Evolutionary conservation across 192 early-diverging fungal genomes (phyloP).

Genomic region (Jimgerdemannia flammicorona): DNA sequence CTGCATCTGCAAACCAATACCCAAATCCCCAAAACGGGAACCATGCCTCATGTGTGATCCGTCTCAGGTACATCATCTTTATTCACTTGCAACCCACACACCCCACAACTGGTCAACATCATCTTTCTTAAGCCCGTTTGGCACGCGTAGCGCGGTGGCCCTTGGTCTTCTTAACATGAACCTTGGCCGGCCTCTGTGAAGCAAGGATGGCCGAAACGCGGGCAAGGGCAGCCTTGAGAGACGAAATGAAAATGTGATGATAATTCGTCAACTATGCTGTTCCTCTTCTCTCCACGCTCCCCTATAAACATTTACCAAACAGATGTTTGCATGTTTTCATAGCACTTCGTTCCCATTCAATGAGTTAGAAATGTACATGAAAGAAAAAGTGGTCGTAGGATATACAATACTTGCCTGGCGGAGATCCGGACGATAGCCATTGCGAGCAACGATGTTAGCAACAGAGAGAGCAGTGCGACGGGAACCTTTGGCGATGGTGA

Average conservation of each 20-base stretch:
- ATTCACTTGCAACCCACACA: too few species aligned
- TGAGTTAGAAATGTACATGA: background rate
- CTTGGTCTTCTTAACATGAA: conserved; percentile 54
- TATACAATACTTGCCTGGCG: conserved; percentile 39
- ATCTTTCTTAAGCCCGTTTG: conserved; percentile 33
- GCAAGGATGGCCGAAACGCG: conserved; percentile 64
- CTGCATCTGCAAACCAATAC: too few species aligned
- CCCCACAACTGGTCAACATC: too few species aligned
- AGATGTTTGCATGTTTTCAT: too few species aligned
- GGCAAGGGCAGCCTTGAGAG: conserved; percentile 64
- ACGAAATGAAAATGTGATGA: background rate
- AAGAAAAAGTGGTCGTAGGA: background rate
- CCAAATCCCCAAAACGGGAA: too few species aligned
- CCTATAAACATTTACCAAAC: background rate
- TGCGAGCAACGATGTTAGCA: conserved; percentile 54
- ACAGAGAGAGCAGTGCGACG: conserved; percentile 64
- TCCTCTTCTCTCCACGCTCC: too few species aligned
- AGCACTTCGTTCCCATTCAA: too few species aligned
- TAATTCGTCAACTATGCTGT: background rate
- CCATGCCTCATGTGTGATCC: too few species aligned
- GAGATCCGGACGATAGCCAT: conserved; percentile 70
- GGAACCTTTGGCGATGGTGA: conserved; percentile 55
- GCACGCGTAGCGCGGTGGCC: conserved; percentile 41
- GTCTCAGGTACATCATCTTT: too few species aligned
- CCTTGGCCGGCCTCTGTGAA: conserved; percentile 59